Evolutionary conservation across 2,329 filamentous ascomycete genomes (phyloP).

Genomic region (Alternaria sp.): DNA sequence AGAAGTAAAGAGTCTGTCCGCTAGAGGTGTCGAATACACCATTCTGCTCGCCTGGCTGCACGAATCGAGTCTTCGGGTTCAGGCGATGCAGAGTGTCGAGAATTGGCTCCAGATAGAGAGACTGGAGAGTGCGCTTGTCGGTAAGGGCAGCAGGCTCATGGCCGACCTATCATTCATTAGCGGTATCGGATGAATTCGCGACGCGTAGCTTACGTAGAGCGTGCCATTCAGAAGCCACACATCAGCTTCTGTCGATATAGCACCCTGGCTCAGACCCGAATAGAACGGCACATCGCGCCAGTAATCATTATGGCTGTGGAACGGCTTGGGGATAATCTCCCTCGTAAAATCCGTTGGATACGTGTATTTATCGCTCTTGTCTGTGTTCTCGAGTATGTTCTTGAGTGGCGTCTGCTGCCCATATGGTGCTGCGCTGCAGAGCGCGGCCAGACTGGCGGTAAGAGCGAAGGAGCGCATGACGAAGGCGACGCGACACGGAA

Average conservation of each 20-base stretch:
- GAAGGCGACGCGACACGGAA: slow-evolving; percentile 1
- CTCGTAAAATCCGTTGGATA: slow-evolving; percentile 69
- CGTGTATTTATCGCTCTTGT: slow-evolving; percentile 59
- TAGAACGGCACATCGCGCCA: slow-evolving; percentile 58
- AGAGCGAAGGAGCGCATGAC: slow-evolving; percentile 30
- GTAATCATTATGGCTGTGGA: slow-evolving; percentile 69
- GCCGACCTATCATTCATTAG: slow-evolving; percentile 54
- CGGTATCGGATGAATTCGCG: not conserved
- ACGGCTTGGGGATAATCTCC: slow-evolving; percentile 63
- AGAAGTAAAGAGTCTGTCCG: slow-evolving; percentile 67
- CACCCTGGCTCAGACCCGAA: slow-evolving; percentile 63
- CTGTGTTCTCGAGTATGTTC: slow-evolving; percentile 62
- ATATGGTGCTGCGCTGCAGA: slow-evolving; percentile 38
- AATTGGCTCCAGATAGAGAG: slow-evolving; percentile 67
- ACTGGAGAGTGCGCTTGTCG: slow-evolving; percentile 59
- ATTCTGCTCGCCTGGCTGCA: slow-evolving; percentile 56
- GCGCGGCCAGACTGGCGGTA: slow-evolving; percentile 19
- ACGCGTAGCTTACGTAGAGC: slow-evolving; percentile 55
- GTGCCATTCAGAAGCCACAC: slow-evolving; percentile 65
- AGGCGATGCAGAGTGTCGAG: slow-evolving; percentile 61
- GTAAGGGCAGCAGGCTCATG: slow-evolving; percentile 63
- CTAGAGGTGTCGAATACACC: slow-evolving; percentile 67
- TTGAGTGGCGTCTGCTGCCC: slow-evolving; percentile 56
- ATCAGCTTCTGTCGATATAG: slow-evolving; percentile 65
- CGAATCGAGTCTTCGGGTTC: slow-evolving; percentile 62